phyloP scores from a whole-genome alignment of 768 basidiomycete species.

The Russula sp. region DNA sequence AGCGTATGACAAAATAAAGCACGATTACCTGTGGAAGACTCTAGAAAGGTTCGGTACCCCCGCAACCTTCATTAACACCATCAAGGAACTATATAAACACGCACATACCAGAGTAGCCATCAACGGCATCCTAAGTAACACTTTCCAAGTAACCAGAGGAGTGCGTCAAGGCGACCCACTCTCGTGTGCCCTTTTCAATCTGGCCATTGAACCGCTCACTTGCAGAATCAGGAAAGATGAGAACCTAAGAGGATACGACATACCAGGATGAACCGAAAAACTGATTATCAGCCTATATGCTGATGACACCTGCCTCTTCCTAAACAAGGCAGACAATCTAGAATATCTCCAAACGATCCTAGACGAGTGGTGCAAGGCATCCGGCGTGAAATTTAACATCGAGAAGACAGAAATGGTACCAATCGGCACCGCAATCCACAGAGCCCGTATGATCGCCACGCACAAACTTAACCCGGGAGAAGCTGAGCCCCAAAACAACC shows the following conservation, averaged over 20 bases:
- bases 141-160: background rate
- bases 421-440: constrained; percentile 24
- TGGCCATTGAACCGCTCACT: background rate
- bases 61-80: background rate
- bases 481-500: too few species aligned
- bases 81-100: background rate
- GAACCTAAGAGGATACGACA: background rate
- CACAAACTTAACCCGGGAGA: background rate
- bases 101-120: background rate
- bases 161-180: background rate
- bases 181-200: background rate
- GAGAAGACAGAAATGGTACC: constrained; percentile 36
- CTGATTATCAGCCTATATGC: background rate
- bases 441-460: background rate
- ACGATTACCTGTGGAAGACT: constrained; percentile 11
- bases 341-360: constrained; percentile 27
- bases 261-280: background rate
- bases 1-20: constrained; percentile 16
- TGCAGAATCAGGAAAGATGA: background rate
- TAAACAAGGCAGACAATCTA: constrained; percentile 28
- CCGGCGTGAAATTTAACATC: constrained; percentile 24
- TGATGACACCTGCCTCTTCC: constrained; percentile 18
- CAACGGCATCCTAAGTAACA: background rate
- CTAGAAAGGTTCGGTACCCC: background rate
- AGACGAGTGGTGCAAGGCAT: constrained; percentile 32